Conservation (phyloP, 805 yeast genomes). For the Cyberlindnera japonica region DNA sequence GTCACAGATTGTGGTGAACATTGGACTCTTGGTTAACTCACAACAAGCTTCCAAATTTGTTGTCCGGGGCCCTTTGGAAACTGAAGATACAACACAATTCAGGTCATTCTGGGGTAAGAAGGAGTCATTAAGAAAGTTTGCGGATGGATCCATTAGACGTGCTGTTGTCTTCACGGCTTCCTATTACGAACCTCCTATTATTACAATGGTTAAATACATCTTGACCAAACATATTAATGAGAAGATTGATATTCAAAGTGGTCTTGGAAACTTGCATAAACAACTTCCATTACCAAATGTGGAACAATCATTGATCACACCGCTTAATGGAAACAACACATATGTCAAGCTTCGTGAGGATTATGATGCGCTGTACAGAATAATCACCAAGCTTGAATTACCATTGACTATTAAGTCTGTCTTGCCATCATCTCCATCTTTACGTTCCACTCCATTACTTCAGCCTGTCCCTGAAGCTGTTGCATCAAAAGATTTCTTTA, state of each 20-base stretch:
- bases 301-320: slow-evolving; percentile 46
- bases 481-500: slow-evolving; percentile 73
- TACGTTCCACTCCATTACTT: slow-evolving; percentile 71
- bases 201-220: slow-evolving; percentile 60
- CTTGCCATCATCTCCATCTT: slow-evolving; percentile 67
- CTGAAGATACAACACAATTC: slow-evolving; percentile 58
- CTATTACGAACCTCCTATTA: slow-evolving; percentile 56
- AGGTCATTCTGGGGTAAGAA: slow-evolving; percentile 86
- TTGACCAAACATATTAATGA: slow-evolving; percentile 60
- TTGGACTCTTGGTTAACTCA: slow-evolving; percentile 70
- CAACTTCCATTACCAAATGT: slow-evolving; percentile 57
- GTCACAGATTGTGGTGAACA: slow-evolving; percentile 32
- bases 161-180: slow-evolving; percentile 81
- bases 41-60: slow-evolving; percentile 75
- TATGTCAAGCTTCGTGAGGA: slow-evolving; percentile 45
- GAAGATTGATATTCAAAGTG: slow-evolving; percentile 29
- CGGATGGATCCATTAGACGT: slow-evolving; percentile 86
- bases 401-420: slow-evolving; percentile 74
- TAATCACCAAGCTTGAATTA: slow-evolving; percentile 44
- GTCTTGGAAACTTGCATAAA: slow-evolving; percentile 43
- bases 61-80: slow-evolving; percentile 78
- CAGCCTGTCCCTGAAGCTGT: slow-evolving; percentile 82
- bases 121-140: slow-evolving; percentile 84
- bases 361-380: slow-evolving; percentile 56
- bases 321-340: slow-evolving; percentile 25